phyloP scores from a whole-genome alignment of 495 filamentous ascomycete species.

The Neurospora sp. region DNA sequence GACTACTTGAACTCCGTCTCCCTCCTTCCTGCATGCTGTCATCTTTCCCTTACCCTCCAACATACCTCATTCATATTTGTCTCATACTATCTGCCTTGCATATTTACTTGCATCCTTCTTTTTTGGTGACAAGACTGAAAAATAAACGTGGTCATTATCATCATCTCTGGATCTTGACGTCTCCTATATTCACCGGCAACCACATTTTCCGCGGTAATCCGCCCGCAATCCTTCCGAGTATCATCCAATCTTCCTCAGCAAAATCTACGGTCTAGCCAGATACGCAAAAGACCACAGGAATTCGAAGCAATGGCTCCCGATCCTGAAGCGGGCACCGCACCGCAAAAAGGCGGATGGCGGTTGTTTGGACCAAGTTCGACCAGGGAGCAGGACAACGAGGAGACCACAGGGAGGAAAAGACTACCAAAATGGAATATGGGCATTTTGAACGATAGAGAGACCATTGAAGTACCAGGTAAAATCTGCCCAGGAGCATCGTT shows the following conservation, averaged over 20 bases:
- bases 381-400: not conserved
- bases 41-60: not conserved
- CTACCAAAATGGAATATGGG: slow-evolving; percentile 61
- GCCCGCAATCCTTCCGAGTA: not conserved
- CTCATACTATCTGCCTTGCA: not conserved
- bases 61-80: not conserved
- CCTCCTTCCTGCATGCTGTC: not conserved
- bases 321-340: not conserved
- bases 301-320: not conserved
- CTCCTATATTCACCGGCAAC: not conserved
- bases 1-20: not conserved
- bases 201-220: not conserved
- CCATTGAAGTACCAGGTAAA: slow-evolving; percentile 85
- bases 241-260: not conserved
- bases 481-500: slow-evolving; percentile 12
- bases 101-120: not conserved
- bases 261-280: not conserved
- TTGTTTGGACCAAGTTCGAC: slow-evolving; percentile 8
- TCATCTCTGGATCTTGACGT: not conserved
- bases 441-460: slow-evolving; percentile 70
- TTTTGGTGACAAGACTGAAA: not conserved
- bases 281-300: not conserved
- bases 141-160: not conserved
- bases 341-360: slow-evolving; percentile 8
- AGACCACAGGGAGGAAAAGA: slow-evolving; percentile 2